Evolutionary conservation across 345 rosid genomes (phyloP).

Genomic region (Sonneratia alba): DNA sequence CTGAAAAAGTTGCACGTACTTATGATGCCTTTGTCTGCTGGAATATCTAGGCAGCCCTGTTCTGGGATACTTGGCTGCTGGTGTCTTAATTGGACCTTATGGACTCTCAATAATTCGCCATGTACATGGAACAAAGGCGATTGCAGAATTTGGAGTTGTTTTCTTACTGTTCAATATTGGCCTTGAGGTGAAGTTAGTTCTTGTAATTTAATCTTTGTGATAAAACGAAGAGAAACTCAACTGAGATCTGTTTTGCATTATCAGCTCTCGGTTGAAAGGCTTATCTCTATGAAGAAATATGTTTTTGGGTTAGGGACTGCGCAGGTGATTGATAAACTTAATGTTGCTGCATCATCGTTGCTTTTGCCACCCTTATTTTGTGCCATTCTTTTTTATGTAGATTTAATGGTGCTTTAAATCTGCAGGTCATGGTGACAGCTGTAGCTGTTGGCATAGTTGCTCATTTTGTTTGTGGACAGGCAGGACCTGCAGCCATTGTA

Average conservation of each 20-base stretch:
- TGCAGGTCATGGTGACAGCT: constrained; percentile 92
- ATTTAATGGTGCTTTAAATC: constrained; percentile 5
- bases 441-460: constrained; percentile 67
- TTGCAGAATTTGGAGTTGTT: constrained; percentile 99
- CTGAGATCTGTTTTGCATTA: constrained; percentile 24
- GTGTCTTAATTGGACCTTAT: constrained; percentile 94
- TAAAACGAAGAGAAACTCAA: background rate
- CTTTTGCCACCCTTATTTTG: constrained; percentile 6
- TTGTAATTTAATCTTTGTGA: constrained; percentile 11
- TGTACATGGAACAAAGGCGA: constrained; percentile 96
- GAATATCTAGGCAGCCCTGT: constrained; percentile 89
- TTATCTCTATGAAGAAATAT: constrained; percentile 98
- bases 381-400: constrained; percentile 3
- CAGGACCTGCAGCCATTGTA: constrained; percentile 94
- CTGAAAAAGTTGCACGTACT: constrained; percentile 12
- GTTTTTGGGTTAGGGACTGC: constrained; percentile 96
- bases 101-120: constrained; percentile 95
- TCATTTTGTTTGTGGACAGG: constrained; percentile 66
- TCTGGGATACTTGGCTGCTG: constrained; percentile 98
- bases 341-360: constrained; percentile 4
- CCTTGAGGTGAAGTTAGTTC: constrained; percentile 65
- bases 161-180: constrained; percentile 96
- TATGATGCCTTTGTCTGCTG: constrained; percentile 24
- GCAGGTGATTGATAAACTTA: constrained; percentile 47
- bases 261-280: constrained; percentile 98